Conservation (phyloP, 192 early-diverging fungal genomes). For the Linnemannia elongata region DNA sequence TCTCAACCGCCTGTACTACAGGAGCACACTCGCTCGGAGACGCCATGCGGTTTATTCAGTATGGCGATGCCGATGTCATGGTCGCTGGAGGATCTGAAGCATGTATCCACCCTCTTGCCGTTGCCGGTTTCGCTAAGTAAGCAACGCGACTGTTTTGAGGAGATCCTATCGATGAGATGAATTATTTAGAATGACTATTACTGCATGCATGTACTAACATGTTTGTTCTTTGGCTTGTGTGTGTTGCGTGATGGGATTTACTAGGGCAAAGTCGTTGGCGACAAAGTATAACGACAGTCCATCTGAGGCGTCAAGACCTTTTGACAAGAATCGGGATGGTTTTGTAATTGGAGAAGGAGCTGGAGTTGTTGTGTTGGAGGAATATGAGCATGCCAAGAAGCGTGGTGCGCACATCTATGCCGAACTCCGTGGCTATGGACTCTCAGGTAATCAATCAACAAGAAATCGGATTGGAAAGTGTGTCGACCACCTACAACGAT, state of each 20-base stretch:
- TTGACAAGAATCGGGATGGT: constrained; percentile 87
- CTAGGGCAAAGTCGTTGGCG: constrained; percentile 83
- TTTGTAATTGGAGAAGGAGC: constrained; percentile 97
- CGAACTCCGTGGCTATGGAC: constrained; percentile 90
- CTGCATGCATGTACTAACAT: background rate
- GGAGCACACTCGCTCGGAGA: constrained; percentile 97
- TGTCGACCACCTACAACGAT: too few relatives aligned
- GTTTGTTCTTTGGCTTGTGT: background rate
- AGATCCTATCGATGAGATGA: too few relatives aligned
- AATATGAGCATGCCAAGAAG: constrained; percentile 85
- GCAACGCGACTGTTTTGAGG: background rate
- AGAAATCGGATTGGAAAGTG: background rate
- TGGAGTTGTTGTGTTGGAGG: constrained; percentile 90
- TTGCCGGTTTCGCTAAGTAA: constrained; percentile 91
- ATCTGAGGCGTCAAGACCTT: constrained; percentile 87
- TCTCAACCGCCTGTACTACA: constrained; percentile 95
- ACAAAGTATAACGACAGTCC: constrained; percentile 87
- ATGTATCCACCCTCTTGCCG: constrained; percentile 83
- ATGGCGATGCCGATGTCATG: constrained; percentile 96
- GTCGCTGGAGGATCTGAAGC: constrained; percentile 93
- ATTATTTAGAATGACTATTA: too few relatives aligned
- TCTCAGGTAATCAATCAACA: constrained; percentile 67
- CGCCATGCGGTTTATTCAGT: constrained; percentile 92
- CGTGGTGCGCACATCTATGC: constrained; percentile 94
- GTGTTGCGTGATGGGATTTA: background rate